Evolutionary conservation across 1,284 basidiomycete genomes (phyloP).

Genomic region (Cryptococcus floricola): DNA sequence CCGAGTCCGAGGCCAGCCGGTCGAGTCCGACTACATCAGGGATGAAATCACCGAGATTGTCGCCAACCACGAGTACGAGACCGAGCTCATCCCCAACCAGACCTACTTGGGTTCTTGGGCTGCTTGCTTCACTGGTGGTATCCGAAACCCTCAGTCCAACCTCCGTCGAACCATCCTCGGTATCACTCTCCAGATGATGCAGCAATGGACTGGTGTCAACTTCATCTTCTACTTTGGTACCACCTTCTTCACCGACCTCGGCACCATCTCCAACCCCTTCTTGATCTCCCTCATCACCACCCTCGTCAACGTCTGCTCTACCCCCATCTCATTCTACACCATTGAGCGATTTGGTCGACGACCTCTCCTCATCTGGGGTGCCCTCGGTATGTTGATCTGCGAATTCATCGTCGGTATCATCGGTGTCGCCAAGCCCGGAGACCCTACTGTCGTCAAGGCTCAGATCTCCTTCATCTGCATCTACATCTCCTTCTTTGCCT

Average conservation of each 20-base stretch:
- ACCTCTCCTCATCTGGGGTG: slow-evolving; percentile 66
- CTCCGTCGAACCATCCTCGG: slow-evolving; percentile 72
- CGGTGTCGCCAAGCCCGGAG: slow-evolving; percentile 49
- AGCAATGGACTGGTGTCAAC: slow-evolving; percentile 68
- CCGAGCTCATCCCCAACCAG: slow-evolving; percentile 36
- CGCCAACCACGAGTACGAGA: slow-evolving; percentile 65
- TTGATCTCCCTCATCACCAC: slow-evolving; percentile 69
- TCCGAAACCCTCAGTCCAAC: slow-evolving; percentile 60
- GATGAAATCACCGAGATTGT: slow-evolving; percentile 67
- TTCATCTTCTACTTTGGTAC: slow-evolving; percentile 66
- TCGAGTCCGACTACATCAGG: slow-evolving; percentile 57
- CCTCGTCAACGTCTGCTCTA: slow-evolving; percentile 65
- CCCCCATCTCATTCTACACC: slow-evolving; percentile 47
- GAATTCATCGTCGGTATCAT: slow-evolving; percentile 68
- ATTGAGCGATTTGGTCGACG: slow-evolving; percentile 63
- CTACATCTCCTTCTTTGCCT: slow-evolving; percentile 76
- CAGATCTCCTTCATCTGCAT: slow-evolving; percentile 41
- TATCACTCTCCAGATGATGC: slow-evolving; percentile 52
- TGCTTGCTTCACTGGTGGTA: slow-evolving; percentile 41
- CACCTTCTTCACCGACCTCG: slow-evolving; percentile 54
- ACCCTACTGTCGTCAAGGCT: slow-evolving; percentile 36
- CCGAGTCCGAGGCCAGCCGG: slow-evolving; percentile 55
- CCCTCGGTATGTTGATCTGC: slow-evolving; percentile 64
- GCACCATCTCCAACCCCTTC: slow-evolving; percentile 66
- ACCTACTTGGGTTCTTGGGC: slow-evolving; percentile 38